Evolutionary conservation across 371 early-diverging fungal genomes (phyloP).

Genomic region (Mucor indicus): DNA sequence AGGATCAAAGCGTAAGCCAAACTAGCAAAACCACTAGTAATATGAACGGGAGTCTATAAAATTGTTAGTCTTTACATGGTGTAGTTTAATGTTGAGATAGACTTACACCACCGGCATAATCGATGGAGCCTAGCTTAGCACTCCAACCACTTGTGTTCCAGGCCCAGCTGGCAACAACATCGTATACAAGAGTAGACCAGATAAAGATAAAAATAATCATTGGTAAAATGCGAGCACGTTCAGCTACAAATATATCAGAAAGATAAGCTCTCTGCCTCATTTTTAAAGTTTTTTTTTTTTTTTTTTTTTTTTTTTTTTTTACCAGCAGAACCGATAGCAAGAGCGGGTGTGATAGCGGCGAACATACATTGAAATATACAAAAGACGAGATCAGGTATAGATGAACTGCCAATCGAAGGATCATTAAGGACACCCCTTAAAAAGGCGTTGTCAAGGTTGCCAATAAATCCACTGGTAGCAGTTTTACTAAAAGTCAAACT

Average conservation of each 20-base stretch:
- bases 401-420: slow-evolving; percentile 52
- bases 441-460: slow-evolving; percentile 75
- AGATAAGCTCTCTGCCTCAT: no score
- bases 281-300: no score
- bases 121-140: slow-evolving; percentile 68
- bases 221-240: slow-evolving; percentile 84
- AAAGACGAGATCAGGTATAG: slow-evolving; percentile 70
- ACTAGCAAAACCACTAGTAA: slow-evolving; percentile 85
- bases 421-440: slow-evolving; percentile 55
- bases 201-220: slow-evolving; percentile 85
- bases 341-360: slow-evolving; percentile 83
- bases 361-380: slow-evolving; percentile 81
- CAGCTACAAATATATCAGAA: slow-evolving; percentile 57
- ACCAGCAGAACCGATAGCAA: slow-evolving; percentile 77
- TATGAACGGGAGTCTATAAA: slow-evolving; percentile 91
- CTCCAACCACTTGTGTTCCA: slow-evolving; percentile 89
- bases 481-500: slow-evolving; percentile 76
- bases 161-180: slow-evolving; percentile 88
- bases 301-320: no score
- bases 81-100: no score
- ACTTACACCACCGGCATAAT: slow-evolving; percentile 72
- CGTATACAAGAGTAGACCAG: slow-evolving; percentile 91
- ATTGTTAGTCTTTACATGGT: not conserved
- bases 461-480: slow-evolving; percentile 68
- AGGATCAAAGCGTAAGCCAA: slow-evolving; percentile 81